Base-by-base conservation (phyloP, 1,284 basidiomycete genomes). In the Sanghuangporus baumii region DNA sequence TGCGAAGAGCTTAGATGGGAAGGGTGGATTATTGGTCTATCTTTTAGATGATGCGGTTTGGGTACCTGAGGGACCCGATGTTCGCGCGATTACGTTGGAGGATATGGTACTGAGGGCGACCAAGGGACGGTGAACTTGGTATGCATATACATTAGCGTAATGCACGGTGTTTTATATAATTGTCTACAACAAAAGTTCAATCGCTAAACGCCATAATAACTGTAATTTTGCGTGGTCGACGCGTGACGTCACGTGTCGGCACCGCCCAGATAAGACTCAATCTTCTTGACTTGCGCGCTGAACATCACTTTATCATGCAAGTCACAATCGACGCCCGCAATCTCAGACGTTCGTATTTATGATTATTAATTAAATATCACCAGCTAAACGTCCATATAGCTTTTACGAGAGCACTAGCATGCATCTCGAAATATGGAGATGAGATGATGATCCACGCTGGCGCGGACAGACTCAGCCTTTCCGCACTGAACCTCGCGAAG, bases 1-100 rank as follows among this genome's bases (percentile, higher is more conserved):
- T 7, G 91, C 92, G 61, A 78, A 78, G 59, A 85, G 81, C 36
- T 83, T 86, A 14, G 91, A 92, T 73, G 94, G 93, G 4, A 91
- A 88, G 70, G 89, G 90, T 12, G 96, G 96, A 0, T 71, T 96
- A 48, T 77, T 89, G 68, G 86, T 96, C 36, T 97, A 94, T 74
- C 80, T 96, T 55, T 76, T 86, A 67, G 94, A 96, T 70, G 94
- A 96, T 74, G 93, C 91, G 1, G 88, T 95, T 31, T 96, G 90
- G 90, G 87, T 86, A 7, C 77, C 83, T 2, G 77, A 79, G 26
- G 74, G 75, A 71, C 79, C 81, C 16, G 83, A 86, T 20, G 87
- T 82, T 71, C 74, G 80, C 56, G 87, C 88, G 11, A 81, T 90
- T 47, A 74, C 81, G 1, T 69, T 89, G 69, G 87, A 89, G 70